Base-by-base conservation (phyloP, 371 early-diverging fungal species). In the Lichtheimia ramosa region DNA sequence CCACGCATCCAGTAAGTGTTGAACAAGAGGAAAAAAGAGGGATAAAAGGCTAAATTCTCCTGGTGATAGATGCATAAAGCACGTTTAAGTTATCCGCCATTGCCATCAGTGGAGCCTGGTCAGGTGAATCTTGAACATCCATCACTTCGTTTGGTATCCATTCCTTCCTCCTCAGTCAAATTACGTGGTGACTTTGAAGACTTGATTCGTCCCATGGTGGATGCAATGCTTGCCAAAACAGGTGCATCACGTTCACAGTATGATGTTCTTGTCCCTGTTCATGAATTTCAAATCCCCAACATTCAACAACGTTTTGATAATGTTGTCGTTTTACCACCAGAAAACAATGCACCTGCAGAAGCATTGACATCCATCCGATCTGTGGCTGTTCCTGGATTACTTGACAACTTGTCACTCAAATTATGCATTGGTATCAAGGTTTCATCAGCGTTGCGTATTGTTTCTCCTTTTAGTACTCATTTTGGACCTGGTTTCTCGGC, bases 361-460 rank as follows among this genome's bases (percentile, higher is more conserved):
- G 84, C 85, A 13, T 77, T 88, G 66, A 79, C 86, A 25, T 88
- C 90, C 1, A 72, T 90, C 24, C 81, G 91, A 15, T 87, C 90
- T 0, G 77, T 91, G 5, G 77, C 82, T 13, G 65, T 80, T 8
- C 75, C 77, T 25, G 69, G 75, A 27, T 48, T 74, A 3, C 57
- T 81, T 13, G 71, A 70, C 3, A 72, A 76, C n/a, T 54, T 66
- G 16, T 71, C 79, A 3, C 65, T 88, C 41, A 91, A 91, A 67
- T 72, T 89, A n/a, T 77, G 89, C 15, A 63, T 91, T 25, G 89
- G 86, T 20, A 74, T 89, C 63, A 90, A 84, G 60, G 74, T 88
- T 5, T 77, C 89, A 1, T 89, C 89, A 12, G 89, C 89, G n/a
- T 59, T 91, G 62, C 85, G 91, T 52, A 90, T 88, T 15, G 81